Conservation (phyloP, 768 basidiomycete genomes). For the Auriscalpium vulgare region DNA sequence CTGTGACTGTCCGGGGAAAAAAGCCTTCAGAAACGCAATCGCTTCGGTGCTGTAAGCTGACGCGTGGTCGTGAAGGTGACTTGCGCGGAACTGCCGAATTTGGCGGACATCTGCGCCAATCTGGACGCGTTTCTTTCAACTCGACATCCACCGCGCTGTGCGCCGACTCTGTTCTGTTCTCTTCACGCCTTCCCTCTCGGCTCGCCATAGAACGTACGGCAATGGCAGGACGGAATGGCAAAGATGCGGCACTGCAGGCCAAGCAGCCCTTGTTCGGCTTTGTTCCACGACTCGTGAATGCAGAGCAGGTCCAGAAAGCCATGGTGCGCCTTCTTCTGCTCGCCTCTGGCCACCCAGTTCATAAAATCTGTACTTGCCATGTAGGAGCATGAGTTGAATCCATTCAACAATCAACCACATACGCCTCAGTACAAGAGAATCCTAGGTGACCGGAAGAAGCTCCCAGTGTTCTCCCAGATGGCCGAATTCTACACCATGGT, state of each 20-base stretch:
- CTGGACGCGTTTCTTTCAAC: neutral
- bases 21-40: too few relatives aligned
- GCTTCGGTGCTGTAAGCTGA: too few relatives aligned
- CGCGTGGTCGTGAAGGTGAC: too few relatives aligned
- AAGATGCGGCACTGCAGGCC: neutral
- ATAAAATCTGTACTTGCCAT: too few relatives aligned
- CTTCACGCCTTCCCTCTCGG: neutral
- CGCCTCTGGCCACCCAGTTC: neutral
- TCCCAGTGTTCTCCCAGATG: slow-evolving; percentile 92
- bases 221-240: neutral
- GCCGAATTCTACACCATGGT: slow-evolving; percentile 86
- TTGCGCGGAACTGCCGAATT: too few relatives aligned
- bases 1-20: too few relatives aligned
- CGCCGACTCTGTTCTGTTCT: neutral
- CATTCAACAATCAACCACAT: slow-evolving; percentile 79
- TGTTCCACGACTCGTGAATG: slow-evolving; percentile 18
- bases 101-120: too few relatives aligned
- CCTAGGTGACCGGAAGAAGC: slow-evolving; percentile 71
- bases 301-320: slow-evolving; percentile 16
- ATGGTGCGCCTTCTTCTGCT: slow-evolving; percentile 15
- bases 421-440: slow-evolving; percentile 81
- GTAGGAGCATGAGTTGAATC: slow-evolving; percentile 75
- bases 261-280: slow-evolving; percentile 21
- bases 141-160: neutral
- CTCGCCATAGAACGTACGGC: neutral